Base-by-base conservation (phyloP, 1,284 basidiomycete genomes). In the Heterobasidion annosum region DNA sequence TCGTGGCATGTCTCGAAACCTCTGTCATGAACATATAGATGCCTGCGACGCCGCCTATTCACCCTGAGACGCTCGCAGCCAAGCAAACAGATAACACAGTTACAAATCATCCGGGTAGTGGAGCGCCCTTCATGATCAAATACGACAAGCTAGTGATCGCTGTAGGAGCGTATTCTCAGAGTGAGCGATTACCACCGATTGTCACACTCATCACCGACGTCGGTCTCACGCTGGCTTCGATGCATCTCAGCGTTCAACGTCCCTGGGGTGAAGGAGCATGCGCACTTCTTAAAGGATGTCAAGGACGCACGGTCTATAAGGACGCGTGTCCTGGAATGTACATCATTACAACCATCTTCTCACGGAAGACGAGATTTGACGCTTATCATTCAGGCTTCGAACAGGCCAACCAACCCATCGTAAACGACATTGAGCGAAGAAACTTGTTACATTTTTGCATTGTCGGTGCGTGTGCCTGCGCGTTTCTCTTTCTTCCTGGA, bases 131-230 rank as follows among this genome's bases (percentile, higher is more conserved):
- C 63, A 70, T 73, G 12, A 51, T 92, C 56, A 68, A 68, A 51
- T 93, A 88, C 63, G 91, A 95, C 69, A 90, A 88, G 66, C 77
- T 96, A 6, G 81, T 95, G 48, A 82, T 95, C 53, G 82, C 88
- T 1, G 89, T 92, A 1, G 93, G 93, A 0, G 83, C 86, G 52
- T 93, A 94, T 68, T 83, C 81, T 1, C 90, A 92, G 63, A 93
- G 85, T 83, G 56, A 70, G 78, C 25, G 25, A 25, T 4, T 51
- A 59, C 63, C 3, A 68, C 68, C 1, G 64, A 42, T 49, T 37
- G 47, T 52, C 25, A 34, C 34, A 34, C 40, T 15, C 8, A 51
- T 10, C 13, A 33, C n/a, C 8, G 10, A n/a, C 12, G 32, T 40
- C 18, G 19, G n/a, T 13, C 32, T 46, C 8, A 58, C 12, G 40